A percentile compares a stretch with the other conserved stretches of the same genome.
phyloP scores from a whole-genome alignment of 371 early-diverging fungal species.

The Mucor irregularis region DNA sequence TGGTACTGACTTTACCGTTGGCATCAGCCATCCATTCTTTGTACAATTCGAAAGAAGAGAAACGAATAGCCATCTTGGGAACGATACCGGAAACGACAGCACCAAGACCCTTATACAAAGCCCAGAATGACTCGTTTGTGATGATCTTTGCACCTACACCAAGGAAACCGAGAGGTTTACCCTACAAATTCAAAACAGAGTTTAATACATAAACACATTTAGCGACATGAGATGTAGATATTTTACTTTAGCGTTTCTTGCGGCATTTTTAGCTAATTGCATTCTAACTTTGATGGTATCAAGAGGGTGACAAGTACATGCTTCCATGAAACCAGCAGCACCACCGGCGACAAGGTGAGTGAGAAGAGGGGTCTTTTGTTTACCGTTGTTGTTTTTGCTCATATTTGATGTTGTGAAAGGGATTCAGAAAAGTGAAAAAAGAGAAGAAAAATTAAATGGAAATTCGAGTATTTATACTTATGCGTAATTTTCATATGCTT shows the following conservation, averaged over 20 bases:
- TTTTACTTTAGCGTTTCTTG: conserved; percentile 44
- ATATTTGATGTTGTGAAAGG: conserved; percentile 13
- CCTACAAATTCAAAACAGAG: conserved; percentile 20
- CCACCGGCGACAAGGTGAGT: conserved; percentile 91
- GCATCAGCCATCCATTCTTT: conserved; percentile 80
- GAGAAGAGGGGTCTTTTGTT: conserved; percentile 49
- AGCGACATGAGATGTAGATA: no score
- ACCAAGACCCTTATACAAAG: conserved; percentile 96
- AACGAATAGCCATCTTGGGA: conserved; percentile 98
- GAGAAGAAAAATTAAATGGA: conserved; percentile 13
- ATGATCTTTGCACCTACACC: conserved; percentile 86
- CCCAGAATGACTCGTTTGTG: conserved; percentile 84
- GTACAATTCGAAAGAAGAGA: conserved; percentile 94
- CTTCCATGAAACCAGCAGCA: conserved; percentile 92
- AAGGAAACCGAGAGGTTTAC: conserved; percentile 67
- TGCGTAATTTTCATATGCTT: conserved; percentile 38
- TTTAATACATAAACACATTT: no score
- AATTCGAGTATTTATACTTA: conserved; percentile 7
- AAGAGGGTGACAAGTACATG: conserved; percentile 93
- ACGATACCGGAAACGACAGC: conserved; percentile 98
- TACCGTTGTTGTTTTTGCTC: conserved; percentile 41
- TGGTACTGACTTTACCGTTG: conserved; percentile 68
- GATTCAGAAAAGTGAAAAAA: conserved; percentile 10
- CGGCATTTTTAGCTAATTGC: conserved; percentile 71
- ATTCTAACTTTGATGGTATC: conserved; percentile 98